Evolutionary conservation across 2,329 filamentous ascomycete genomes (phyloP), one percentile per base, ranked within the genome.

Genomic region (Beauveria australis): DNA sequence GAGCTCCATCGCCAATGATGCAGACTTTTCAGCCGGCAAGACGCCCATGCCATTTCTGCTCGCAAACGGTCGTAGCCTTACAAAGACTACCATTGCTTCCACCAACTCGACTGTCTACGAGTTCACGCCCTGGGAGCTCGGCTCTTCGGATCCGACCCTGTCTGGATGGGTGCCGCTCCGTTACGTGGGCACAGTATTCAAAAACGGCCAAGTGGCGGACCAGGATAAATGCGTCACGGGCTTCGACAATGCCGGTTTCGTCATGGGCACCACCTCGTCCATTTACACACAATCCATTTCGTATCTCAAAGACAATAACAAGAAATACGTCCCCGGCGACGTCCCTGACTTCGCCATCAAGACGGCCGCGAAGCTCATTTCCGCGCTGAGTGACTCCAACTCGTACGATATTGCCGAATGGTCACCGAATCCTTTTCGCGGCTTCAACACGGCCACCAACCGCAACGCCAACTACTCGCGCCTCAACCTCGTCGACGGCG

Each of bases 241-340:
- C 1, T 92, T 92, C 64, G 92, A 96, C 73, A 92, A 92, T 67
- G 82, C 83, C 26, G 90, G 90, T 7, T 96, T 84, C 69, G 78
- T 96, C 28, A 91, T 96, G 84, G 92, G 92, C 55, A 96, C 92
- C 0, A 91, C 88, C 24, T 91, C 87, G 1, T 88, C 89, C 0
- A 79, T 96, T 2, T 96, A 96, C 80, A 96, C 96, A 75, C 79
- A 86, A 67, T 82, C 89, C 67, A 74, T 96, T 19, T 78, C 92
- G 3, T 74, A 84, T 12, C 77, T 93, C 60, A 72, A 69, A 22
- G 72, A 71, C 41, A 67, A 71, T 6, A 68, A 56, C 40, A 56
- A 44, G 9, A 59, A 53, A 12, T 60, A 60, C 28, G 18, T 62
- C 5, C 61, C 72, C 10, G 72, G 73, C 24, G 73, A 75, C 28